Conservation (phyloP, 129 eudicot species). For the Gnaphalium uliginosum region DNA sequence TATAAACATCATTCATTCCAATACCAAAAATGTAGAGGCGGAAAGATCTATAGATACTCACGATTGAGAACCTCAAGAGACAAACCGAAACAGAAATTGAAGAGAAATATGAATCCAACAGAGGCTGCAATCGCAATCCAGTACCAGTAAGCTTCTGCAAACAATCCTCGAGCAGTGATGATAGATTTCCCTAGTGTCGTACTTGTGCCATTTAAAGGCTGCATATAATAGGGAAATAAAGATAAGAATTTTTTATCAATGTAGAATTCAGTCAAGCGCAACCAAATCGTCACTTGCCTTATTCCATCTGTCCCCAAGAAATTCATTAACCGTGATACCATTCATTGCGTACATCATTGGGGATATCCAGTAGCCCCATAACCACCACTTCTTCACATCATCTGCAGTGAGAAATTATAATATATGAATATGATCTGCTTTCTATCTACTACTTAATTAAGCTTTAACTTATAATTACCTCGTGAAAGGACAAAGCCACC, state of each 20-base stretch:
- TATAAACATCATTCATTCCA: neutral
- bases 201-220: conserved; percentile 14
- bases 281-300: conserved; percentile 37
- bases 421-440: neutral
- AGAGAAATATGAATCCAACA: conserved; percentile 51
- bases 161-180: conserved; percentile 59
- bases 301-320: conserved; percentile 49
- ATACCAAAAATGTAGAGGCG: conserved; percentile 1
- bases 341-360: conserved; percentile 68
- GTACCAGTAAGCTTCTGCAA: conserved; percentile 64
- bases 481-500: conserved; percentile 54
- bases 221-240: neutral
- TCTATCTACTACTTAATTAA: neutral
- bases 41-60: conserved; percentile 35
- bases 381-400: conserved; percentile 50
- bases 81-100: conserved; percentile 45
- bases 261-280: neutral
- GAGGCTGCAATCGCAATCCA: conserved; percentile 61
- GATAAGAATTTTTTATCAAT: no score
- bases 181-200: conserved; percentile 45
- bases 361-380: conserved; percentile 65
- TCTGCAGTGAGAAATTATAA: conserved; percentile 29
- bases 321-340: conserved; percentile 57
- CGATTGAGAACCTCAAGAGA: conserved; percentile 56
- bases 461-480: conserved; percentile 12